Evolutionary conservation across 345 rosid genomes (phyloP).

Genomic region (Eucalyptus pauciflora): DNA sequence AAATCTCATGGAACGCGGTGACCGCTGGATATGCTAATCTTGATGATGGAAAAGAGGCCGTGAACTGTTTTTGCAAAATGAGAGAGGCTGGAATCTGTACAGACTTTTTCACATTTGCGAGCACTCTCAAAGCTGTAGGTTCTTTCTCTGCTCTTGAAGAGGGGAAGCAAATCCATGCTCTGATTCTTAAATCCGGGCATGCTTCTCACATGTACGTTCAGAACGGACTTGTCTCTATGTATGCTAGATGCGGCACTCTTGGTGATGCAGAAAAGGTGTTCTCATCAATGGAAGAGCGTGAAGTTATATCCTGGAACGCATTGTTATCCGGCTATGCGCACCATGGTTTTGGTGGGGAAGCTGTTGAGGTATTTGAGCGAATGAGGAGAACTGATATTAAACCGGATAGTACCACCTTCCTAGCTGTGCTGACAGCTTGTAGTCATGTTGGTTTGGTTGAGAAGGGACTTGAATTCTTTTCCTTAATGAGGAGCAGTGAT

Average conservation of each 20-base stretch:
- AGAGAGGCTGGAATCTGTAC: constrained; percentile 1
- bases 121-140: constrained; percentile 17
- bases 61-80: constrained; percentile 13
- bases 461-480: constrained; percentile 22
- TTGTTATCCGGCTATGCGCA: constrained; percentile 13
- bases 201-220: constrained; percentile 1
- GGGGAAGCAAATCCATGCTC: constrained; percentile 19
- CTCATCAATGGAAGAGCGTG: constrained; percentile 8
- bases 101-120: constrained; percentile 13
- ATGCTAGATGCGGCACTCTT: constrained; percentile 23
- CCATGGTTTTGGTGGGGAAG: constrained; percentile 18
- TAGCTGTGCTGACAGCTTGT: constrained; percentile 22
- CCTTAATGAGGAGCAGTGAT: constrained; percentile 1
- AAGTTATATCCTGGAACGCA: constrained; percentile 29
- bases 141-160: constrained; percentile 7
- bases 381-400: constrained; percentile 13
- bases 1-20: constrained; percentile 25
- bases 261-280: constrained; percentile 7
- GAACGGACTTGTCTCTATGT: constrained; percentile 25
- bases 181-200: constrained; percentile 13
- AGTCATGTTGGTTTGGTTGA: constrained; percentile 23
- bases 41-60: constrained; percentile 4
- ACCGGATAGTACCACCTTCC: constrained; percentile 19
- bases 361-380: constrained; percentile 13
- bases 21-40: constrained; percentile 20